phyloP scores from a whole-genome alignment of 805 yeast species.

The Metschnikowia lachancei region DNA sequence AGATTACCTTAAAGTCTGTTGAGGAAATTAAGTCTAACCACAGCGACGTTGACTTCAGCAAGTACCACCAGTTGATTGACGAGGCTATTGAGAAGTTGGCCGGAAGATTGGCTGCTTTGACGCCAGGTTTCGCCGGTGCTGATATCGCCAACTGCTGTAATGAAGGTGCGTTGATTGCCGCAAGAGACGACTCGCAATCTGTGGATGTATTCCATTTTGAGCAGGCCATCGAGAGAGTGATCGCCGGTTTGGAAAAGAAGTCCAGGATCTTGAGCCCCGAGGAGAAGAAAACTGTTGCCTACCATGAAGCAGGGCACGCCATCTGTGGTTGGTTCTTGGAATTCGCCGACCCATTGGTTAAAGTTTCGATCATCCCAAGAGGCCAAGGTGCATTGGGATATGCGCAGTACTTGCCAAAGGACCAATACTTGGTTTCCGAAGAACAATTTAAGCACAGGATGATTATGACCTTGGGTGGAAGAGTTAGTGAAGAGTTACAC shows the following conservation, averaged over 20 bases:
- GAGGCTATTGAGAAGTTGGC: slow-evolving; percentile 47
- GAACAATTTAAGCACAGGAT: slow-evolving; percentile 83
- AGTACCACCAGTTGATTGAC: slow-evolving; percentile 38
- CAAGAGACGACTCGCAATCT: slow-evolving; percentile 68
- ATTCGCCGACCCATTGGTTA: slow-evolving; percentile 88
- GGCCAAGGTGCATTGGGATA: slow-evolving; percentile 97
- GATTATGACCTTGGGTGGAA: slow-evolving; percentile 97
- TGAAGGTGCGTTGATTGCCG: slow-evolving; percentile 97
- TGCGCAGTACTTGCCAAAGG: slow-evolving; percentile 96
- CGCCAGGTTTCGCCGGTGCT: slow-evolving; percentile 98
- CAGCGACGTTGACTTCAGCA: slow-evolving; percentile 39
- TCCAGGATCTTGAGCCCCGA: slow-evolving; percentile 77
- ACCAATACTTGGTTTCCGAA: slow-evolving; percentile 72
- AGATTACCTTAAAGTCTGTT: slow-evolving; percentile 53
- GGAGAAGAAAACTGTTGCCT: slow-evolving; percentile 89
- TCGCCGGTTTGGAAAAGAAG: slow-evolving; percentile 93
- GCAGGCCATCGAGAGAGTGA: slow-evolving; percentile 93
- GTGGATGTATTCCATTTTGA: slow-evolving; percentile 84
- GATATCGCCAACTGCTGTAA: slow-evolving; percentile 96
- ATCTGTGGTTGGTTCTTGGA: slow-evolving; percentile 95
- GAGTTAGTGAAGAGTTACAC: slow-evolving; percentile 93
- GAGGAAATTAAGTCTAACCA: slow-evolving; percentile 37
- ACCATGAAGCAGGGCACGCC: slow-evolving; percentile 99
- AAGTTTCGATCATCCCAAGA: slow-evolving; percentile 94
- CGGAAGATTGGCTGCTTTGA: slow-evolving; percentile 89